phyloP scores from a whole-genome alignment of 306 rosid species.

The Prunus mume region DNA sequence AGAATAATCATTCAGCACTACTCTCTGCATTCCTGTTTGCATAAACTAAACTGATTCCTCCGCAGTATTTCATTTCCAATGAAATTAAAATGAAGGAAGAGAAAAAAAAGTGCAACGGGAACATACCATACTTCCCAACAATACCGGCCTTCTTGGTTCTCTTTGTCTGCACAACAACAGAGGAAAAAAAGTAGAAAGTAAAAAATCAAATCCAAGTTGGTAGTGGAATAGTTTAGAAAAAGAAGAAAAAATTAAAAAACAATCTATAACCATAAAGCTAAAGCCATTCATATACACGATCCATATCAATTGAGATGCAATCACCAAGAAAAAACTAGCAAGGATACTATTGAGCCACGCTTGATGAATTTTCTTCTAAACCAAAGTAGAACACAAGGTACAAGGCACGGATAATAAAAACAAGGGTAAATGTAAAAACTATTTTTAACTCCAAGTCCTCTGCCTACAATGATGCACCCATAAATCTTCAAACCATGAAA shows the following conservation, averaged over 20 bases:
- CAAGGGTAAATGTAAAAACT: neutral
- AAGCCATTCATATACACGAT: neutral
- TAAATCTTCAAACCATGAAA: neutral
- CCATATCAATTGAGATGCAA: neutral
- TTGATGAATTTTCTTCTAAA: neutral
- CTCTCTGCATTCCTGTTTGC: neutral
- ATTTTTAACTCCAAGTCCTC: neutral
- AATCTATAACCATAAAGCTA: neutral
- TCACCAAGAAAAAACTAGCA: neutral
- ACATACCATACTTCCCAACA: constrained; percentile 86
- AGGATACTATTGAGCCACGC: neutral
- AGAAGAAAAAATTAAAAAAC: neutral
- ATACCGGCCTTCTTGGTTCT: constrained; percentile 94
- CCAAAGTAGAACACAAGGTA: neutral
- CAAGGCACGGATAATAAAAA: neutral
- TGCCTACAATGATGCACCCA: neutral
- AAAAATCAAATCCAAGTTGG: neutral
- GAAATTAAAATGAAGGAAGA: neutral
- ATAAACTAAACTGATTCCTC: neutral
- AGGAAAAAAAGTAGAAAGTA: neutral
- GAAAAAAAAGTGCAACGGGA: neutral
- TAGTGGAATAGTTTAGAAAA: neutral
- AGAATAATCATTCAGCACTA: neutral
- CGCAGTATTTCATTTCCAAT: neutral
- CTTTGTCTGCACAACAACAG: constrained; percentile 49